phyloP scores from a whole-genome alignment of 2,329 filamentous ascomycete genomes.

The Acrodontium crateriforme region DNA sequence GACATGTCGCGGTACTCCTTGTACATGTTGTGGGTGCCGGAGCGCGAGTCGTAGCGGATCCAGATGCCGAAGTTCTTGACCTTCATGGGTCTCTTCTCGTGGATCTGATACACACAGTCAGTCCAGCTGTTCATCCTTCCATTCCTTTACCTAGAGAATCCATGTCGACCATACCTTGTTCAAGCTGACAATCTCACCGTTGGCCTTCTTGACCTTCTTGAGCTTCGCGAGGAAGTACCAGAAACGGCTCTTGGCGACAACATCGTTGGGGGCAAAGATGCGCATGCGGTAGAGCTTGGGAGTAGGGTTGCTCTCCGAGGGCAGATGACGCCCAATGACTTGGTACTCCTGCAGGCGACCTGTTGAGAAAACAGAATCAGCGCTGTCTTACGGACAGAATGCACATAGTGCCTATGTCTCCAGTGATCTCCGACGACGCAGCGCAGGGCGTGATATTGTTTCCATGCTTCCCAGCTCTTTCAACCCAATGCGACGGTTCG shows the following conservation, averaged over 20 bases:
- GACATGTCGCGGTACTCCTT: slow-evolving; percentile 99
- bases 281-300: slow-evolving; percentile 99
- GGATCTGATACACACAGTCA: slow-evolving; percentile 48
- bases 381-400: slow-evolving; percentile 20
- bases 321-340: slow-evolving; percentile 99
- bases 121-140: slow-evolving; percentile 6
- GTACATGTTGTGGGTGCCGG: slow-evolving; percentile 99
- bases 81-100: slow-evolving; percentile 97
- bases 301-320: slow-evolving; percentile 90
- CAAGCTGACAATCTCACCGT: slow-evolving; percentile 95
- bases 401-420: slow-evolving; percentile 4
- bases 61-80: slow-evolving; percentile 99
- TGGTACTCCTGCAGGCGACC: slow-evolving; percentile 99
- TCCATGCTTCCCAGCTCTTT: slow-evolving; percentile 14
- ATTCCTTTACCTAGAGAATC: neutral
- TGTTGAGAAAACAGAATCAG: slow-evolving; percentile 35
- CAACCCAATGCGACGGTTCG: too few species aligned
- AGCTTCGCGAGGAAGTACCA: slow-evolving; percentile 99
- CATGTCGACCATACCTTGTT: slow-evolving; percentile 60
- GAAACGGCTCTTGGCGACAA: slow-evolving; percentile 99
- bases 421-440: neutral
- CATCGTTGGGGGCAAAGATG: slow-evolving; percentile 95
- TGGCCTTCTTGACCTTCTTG: slow-evolving; percentile 99
- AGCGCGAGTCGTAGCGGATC: slow-evolving; percentile 99
- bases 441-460: slow-evolving; percentile 4